Percentiles rank a stretch among this genome's conserved stretches.
These are phyloP conservation scores for Ophiostoma perfectum DNA, from an alignment of 2,329 filamentous ascomycete species.

Conservation along the genomic window DNA sequence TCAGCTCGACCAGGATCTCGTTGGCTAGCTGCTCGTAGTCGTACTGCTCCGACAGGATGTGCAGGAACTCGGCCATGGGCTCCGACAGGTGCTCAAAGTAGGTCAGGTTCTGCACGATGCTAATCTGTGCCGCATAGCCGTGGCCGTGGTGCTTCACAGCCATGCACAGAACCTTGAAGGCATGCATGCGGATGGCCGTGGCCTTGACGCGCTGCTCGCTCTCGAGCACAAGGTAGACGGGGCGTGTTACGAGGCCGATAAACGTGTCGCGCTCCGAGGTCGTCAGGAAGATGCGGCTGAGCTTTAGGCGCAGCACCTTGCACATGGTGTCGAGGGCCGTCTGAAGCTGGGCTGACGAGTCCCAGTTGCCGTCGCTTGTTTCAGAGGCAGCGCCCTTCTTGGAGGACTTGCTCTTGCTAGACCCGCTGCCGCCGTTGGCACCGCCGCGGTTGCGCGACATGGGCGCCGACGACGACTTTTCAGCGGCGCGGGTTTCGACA, in stretches of 20 bases:
- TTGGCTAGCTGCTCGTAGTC: conserved; percentile 94
- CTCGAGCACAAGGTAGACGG: conserved; percentile 89
- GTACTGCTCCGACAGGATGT: conserved; percentile 94
- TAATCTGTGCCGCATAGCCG: conserved; percentile 93
- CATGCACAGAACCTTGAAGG: conserved; percentile 93
- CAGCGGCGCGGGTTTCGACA: conserved; percentile 88
- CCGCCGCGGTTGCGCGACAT: conserved; percentile 55
- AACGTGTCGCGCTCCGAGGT: conserved; percentile 96
- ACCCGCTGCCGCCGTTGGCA: conserved; percentile 37
- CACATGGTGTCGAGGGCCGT: conserved; percentile 88
- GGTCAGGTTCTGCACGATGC: conserved; percentile 93
- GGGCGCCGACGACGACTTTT: conserved; percentile 72
- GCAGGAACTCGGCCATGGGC: conserved; percentile 96
- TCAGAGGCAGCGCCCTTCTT: conserved; percentile 6
- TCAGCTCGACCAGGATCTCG: conserved; percentile 87
- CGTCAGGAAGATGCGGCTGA: conserved; percentile 88
- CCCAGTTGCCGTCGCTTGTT: conserved; percentile 68
- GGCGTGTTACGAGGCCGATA: conserved; percentile 82
- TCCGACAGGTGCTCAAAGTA: conserved; percentile 99
- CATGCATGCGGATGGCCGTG: conserved; percentile 87
- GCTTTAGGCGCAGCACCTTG: conserved; percentile 87
- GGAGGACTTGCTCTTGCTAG: conserved; percentile 5
- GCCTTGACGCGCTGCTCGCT: conserved; percentile 89
- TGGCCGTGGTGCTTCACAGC: conserved; percentile 97
- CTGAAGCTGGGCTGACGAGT: conserved; percentile 82